Evolutionary conservation across 371 early-diverging fungal species (phyloP).

Genomic region (Mortierella sp.): DNA sequence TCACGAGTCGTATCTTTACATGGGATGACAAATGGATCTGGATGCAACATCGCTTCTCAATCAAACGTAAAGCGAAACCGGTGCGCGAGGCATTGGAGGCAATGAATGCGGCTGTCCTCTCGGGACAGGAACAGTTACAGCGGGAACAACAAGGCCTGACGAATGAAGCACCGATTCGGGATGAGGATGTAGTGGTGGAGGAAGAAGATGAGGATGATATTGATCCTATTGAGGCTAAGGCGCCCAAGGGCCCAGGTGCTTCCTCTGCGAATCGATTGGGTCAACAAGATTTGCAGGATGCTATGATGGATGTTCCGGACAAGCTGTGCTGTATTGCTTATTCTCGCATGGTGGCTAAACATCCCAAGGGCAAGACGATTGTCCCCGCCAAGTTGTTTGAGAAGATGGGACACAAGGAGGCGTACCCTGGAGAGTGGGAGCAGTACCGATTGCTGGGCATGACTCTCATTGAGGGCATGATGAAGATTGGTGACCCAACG

Average conservation of each 20-base stretch:
- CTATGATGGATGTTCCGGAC: conserved; percentile 22
- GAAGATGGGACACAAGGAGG: conserved; percentile 47
- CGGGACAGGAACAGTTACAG: not conserved
- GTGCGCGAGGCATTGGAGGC: conserved; percentile 19
- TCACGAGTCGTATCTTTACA: conserved; percentile 64
- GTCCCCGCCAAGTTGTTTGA: conserved; percentile 26
- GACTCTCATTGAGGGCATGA: conserved; percentile 52
- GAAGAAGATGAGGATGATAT: conserved; percentile 54
- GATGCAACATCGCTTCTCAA: conserved; percentile 49
- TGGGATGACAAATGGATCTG: conserved; percentile 71
- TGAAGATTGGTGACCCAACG: conserved; percentile 49
- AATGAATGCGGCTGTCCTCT: conserved; percentile 6
- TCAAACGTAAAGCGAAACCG: conserved; percentile 36
- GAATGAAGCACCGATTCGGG: conserved; percentile 15
- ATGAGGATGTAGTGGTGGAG: conserved; percentile 36
- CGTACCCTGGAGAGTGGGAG: conserved; percentile 50
- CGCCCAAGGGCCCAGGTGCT: not conserved
- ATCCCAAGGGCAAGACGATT: conserved; percentile 54
- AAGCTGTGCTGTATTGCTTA: conserved; percentile 50
- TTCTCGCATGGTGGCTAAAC: conserved; percentile 50
- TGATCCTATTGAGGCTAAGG: conserved; percentile 49
- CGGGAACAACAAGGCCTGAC: not conserved
- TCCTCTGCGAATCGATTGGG: no score
- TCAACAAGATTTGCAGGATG: not conserved
- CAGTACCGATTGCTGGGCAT: conserved; percentile 44